Evolutionary conservation across 2,329 filamentous ascomycete genomes (phyloP), one percentile per base, ranked within the genome.

Genomic region (Exophiala oligosperma): DNA sequence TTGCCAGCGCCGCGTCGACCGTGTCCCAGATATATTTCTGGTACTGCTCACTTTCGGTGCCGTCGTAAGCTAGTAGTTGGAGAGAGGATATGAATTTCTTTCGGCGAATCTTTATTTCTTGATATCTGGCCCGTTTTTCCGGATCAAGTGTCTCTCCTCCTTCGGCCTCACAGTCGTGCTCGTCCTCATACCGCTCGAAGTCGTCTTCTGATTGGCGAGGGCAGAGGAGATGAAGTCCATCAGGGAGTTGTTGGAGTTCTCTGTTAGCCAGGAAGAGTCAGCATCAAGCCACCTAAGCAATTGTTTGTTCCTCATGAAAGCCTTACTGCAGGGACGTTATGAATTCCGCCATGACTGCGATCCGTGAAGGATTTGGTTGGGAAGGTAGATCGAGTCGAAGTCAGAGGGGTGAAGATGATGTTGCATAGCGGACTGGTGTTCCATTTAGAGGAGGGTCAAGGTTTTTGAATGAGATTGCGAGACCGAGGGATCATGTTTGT

Each of bases 41-140:
- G 73, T 87, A 82, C 59, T 80, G 77, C 28, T 83, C 82, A 2
- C 83, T 82, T 51, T 83, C 80, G 49, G 85, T 82, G 49, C 82
- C 79, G 55, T 81, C 82, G 61, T 90, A 84, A 17, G 87, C 89
- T 55, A 91, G 79, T 12, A 92, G 82, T 43, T 89, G 78, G 61
- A 87, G 86, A 59, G 85, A 88, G 68, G 83, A 84, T 62, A 89
- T 85, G 51, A 87, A 85, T 32, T 84, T 79, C 61, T 86, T 78
- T 59, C 85, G 77, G 32, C 89, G 81, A 7, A 73, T 69, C 35
- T 80, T 77, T 12, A 81, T 82, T 56, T 86, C 78, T 51, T 79
- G 68, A 21, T 90, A 82, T 6, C 82, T 76, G 12, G 72, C 48
- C 64, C 67, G 44, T 70, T 67, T 12, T 57, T 66, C 40, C 32